phyloP scores from a whole-genome alignment of 1,284 basidiomycete genomes.

The Cryptococcus amylolentus region DNA sequence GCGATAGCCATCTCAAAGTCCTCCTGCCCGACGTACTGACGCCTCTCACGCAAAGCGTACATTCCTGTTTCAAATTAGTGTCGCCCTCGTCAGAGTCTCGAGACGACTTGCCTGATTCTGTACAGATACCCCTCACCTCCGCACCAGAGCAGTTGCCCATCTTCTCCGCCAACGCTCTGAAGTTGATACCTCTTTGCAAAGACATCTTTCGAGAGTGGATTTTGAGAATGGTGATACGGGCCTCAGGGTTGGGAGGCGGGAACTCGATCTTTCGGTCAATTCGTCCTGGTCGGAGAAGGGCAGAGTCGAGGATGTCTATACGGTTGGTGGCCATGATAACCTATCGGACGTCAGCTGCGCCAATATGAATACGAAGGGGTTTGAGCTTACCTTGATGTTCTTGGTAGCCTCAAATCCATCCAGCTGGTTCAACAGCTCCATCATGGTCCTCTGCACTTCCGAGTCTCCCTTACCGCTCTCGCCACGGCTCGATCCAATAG shows the following conservation, averaged over 20 bases:
- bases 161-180: conserved; percentile 91
- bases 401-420: conserved; percentile 97
- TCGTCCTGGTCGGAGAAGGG: conserved; percentile 88
- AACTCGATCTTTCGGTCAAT: conserved; percentile 99
- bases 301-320: conserved; percentile 95
- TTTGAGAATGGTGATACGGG: conserved; percentile 90
- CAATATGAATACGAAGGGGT: not conserved
- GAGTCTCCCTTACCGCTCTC: conserved; percentile 88
- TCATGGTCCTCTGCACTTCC: conserved; percentile 97
- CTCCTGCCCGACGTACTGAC: conserved; percentile 96
- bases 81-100: not conserved
- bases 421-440: conserved; percentile 93
- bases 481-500: conserved; percentile 89
- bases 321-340: conserved; percentile 99
- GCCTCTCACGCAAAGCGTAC: conserved; percentile 91
- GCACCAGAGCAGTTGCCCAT: conserved; percentile 99
- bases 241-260: conserved; percentile 96
- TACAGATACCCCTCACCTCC: conserved; percentile 97
- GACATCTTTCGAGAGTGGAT: conserved; percentile 99
- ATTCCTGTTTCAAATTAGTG: conserved; percentile 59
- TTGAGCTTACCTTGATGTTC: conserved; percentile 74
- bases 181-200: conserved; percentile 93
- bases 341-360: conserved; percentile 14
- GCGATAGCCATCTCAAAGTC: conserved; percentile 98
- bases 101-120: conserved; percentile 75